Percentiles rank a stretch among this genome's conserved stretches.
phyloP scores from a whole-genome alignment of 1,284 basidiomycete species.

The Tetrapyrgos nigripes region DNA sequence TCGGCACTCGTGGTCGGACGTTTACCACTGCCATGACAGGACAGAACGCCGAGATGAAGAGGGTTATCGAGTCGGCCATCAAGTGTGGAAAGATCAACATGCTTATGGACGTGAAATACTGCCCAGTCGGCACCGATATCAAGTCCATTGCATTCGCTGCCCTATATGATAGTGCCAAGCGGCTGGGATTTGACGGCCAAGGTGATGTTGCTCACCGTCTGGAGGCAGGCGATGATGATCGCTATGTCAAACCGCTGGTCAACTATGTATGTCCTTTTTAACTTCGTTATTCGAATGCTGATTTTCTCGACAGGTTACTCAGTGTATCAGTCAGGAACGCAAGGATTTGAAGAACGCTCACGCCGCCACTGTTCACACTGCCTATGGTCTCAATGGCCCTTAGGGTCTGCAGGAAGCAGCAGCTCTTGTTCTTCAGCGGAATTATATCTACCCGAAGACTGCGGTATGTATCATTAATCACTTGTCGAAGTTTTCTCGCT shows the following conservation, averaged over 20 bases:
- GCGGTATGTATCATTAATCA: not conserved
- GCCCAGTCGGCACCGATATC: not conserved
- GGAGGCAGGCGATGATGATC: not conserved
- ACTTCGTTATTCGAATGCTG: not conserved
- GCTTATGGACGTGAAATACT: not conserved
- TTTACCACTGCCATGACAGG: not conserved
- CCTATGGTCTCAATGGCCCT: conserved; percentile 1
- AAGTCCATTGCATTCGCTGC: not conserved
- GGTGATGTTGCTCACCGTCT: not conserved
- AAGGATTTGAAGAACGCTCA: not conserved
- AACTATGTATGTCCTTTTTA: not conserved
- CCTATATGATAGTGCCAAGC: not conserved
- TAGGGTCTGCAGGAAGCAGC: not conserved
- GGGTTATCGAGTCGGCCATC: not conserved
- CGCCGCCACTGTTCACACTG: not conserved
- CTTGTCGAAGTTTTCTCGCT: not conserved
- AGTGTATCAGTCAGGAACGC: conserved; percentile 1
- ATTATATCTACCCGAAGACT: conserved; percentile 2
- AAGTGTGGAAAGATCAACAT: not conserved
- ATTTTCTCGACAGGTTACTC: not conserved
- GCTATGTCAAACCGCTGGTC: not conserved
- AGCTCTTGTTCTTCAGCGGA: not conserved
- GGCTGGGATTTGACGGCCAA: not conserved
- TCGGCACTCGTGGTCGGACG: not conserved
- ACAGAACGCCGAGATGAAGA: not conserved